Base-by-base conservation (phyloP, 768 basidiomycete species). In the Calocybe gangraenosa region DNA sequence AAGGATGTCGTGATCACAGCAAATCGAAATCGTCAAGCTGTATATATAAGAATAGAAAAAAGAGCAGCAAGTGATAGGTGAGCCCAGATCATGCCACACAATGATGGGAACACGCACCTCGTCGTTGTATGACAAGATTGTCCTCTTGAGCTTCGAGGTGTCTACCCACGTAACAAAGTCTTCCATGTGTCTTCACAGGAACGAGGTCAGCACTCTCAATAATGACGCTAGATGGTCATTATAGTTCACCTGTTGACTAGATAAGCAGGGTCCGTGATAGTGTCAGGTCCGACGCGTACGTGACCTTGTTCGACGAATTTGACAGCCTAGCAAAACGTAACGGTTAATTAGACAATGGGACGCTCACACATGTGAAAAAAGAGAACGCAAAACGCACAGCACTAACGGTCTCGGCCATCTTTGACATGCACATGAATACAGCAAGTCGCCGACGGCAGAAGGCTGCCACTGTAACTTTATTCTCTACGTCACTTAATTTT, bases 161-260 rank as follows among this genome's bases (percentile, higher is more conserved):
- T 97, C 94, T 17, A 98, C 94, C 96, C 96, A 99, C 28, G 96
- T 99, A 36, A 98, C 92, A 66, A 94, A 99, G 74, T 99, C 96
- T 60, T 98, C 93, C 93, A 96, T 94, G 54, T 92, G 88, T 57
- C 95, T 90, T 19, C 19, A 40, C 35, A 11, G 11, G 23, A 31
- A 48, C 22, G 38, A 37, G 46, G 45, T 30, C 40, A 19, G 40
- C 17, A 4, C 33, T 36, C 46, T 11, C 36, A 46, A 31, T 53
- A 28, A 33, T 31, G 22, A 35, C 13, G 20, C 19, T 38, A 19
- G 42, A 14, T 31, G n/a, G 37, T 28, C 11, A 7, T 10, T 18
- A 38, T 30, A 37, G 46, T 74, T 22, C 55, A 83, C 89, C 90
- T 75, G 32, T 92, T 95, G 48, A 99, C 92, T 41, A 99, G 76